phyloP scores from a whole-genome alignment of 441 rosid species.

The Capsella rubella region DNA sequence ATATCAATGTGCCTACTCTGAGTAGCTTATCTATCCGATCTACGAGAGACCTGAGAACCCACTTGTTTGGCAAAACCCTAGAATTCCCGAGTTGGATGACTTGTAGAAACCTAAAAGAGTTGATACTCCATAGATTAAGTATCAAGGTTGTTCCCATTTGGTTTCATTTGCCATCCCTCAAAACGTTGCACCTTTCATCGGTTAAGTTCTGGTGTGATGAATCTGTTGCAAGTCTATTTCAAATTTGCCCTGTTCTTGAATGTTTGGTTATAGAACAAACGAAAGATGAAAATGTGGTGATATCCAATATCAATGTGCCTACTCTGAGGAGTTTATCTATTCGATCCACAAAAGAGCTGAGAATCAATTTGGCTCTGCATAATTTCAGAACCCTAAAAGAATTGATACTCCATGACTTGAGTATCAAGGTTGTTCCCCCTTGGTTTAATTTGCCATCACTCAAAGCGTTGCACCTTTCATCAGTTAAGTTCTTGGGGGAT shows the following conservation, averaged over 20 bases:
- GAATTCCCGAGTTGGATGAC: not conserved
- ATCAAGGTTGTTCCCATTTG: not conserved
- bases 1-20: not conserved
- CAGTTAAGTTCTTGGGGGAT: not conserved
- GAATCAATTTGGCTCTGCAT: not conserved
- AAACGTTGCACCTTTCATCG: slow-evolving; percentile 16
- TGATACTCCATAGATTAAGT: not conserved
- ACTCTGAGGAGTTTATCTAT: not conserved
- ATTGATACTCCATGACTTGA: not conserved
- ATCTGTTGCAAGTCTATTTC: not conserved
- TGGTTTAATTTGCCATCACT: slow-evolving; percentile 2
- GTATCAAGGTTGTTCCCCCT: not conserved
- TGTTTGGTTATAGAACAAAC: slow-evolving; percentile 3
- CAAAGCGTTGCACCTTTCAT: slow-evolving; percentile 16
- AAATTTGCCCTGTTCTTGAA: slow-evolving; percentile 3
- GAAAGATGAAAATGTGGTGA: not conserved
- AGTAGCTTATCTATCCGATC: not conserved
- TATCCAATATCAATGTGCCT: not conserved
- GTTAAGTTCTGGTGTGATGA: not conserved
- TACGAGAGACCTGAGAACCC: not conserved
- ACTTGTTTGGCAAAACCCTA: not conserved
- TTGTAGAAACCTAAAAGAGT: slow-evolving; percentile 2
- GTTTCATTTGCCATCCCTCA: slow-evolving; percentile 6
- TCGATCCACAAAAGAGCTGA: not conserved
- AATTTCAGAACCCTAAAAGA: not conserved